Percentiles rank a stretch among this genome's conserved stretches.
phyloP scores from a whole-genome alignment of 441 rosid species.

The Corymbia citriodora region DNA sequence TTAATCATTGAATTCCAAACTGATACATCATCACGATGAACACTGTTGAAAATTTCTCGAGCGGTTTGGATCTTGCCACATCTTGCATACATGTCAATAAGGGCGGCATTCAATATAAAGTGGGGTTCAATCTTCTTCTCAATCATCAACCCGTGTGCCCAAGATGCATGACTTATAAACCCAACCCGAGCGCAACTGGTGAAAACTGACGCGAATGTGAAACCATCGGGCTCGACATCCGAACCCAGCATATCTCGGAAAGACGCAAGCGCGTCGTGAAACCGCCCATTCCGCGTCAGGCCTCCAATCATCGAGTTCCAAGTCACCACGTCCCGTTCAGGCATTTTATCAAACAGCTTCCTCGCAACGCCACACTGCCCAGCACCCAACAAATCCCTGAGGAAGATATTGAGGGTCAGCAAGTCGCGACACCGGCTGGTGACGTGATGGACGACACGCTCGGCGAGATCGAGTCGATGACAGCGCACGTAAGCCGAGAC shows the following conservation, averaged over 20 bases:
- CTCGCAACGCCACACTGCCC: constrained; percentile 42
- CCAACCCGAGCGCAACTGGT: constrained; percentile 62
- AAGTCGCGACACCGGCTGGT: constrained; percentile 19
- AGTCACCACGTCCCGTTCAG: constrained; percentile 33
- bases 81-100: constrained; percentile 70
- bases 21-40: constrained; percentile 37
- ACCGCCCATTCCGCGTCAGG: constrained; percentile 33
- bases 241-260: constrained; percentile 35
- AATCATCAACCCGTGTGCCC: constrained; percentile 59
- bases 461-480: constrained; percentile 24
- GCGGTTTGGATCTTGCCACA: constrained; percentile 65
- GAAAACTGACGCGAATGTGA: constrained; percentile 41
- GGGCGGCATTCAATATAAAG: constrained; percentile 55
- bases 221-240: constrained; percentile 41
- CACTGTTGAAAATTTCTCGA: constrained; percentile 42
- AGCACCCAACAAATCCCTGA: constrained; percentile 37
- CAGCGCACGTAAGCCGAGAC: constrained; percentile 44
- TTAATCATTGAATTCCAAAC: constrained; percentile 81
- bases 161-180: constrained; percentile 38
- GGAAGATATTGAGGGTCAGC: constrained; percentile 37
- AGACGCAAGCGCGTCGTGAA: constrained; percentile 31
- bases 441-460: constrained; percentile 33
- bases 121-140: constrained; percentile 38
- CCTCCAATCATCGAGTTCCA: constrained; percentile 65
- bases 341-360: constrained; percentile 30